Percentiles rank a stretch among this genome's conserved stretches.
Evolutionary conservation across 2,329 filamentous ascomycete species (phyloP).

Genomic region (Calonectria leucothoes): DNA sequence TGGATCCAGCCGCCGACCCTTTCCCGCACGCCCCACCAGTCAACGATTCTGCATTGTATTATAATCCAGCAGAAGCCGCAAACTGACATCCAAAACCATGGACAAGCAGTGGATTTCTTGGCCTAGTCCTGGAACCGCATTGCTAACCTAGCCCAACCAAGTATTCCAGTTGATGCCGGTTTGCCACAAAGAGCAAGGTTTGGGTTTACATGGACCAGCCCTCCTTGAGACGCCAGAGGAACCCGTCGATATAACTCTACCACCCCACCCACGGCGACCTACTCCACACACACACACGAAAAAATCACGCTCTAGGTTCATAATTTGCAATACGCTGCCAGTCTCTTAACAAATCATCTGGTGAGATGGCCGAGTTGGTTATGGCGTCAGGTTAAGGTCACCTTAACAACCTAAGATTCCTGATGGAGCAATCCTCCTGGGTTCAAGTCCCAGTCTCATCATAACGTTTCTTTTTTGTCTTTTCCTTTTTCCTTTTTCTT

Average conservation of each 20-base stretch:
- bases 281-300: background rate
- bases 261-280: background rate
- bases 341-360: background rate
- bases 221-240: background rate
- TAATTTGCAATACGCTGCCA: accelerated
- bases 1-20: background rate
- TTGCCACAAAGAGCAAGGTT: background rate
- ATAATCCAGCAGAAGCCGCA: background rate
- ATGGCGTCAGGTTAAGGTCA: slow-evolving; percentile 51
- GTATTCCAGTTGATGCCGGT: background rate
- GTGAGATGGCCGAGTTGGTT: slow-evolving; percentile 52
- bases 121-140: background rate
- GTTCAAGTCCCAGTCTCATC: slow-evolving; percentile 51
- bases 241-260: background rate
- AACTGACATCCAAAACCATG: background rate
- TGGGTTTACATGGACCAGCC: background rate
- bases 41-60: background rate
- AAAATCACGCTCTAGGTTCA: background rate
- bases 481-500: too few species aligned
- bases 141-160: background rate
- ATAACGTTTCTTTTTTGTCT: slow-evolving; percentile 21
- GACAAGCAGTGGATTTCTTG: background rate
- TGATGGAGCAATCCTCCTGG: slow-evolving; percentile 51
- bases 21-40: background rate
- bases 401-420: slow-evolving; percentile 43